phyloP scores from a whole-genome alignment of 306 rosid species.

The Cicer cuneatum region DNA sequence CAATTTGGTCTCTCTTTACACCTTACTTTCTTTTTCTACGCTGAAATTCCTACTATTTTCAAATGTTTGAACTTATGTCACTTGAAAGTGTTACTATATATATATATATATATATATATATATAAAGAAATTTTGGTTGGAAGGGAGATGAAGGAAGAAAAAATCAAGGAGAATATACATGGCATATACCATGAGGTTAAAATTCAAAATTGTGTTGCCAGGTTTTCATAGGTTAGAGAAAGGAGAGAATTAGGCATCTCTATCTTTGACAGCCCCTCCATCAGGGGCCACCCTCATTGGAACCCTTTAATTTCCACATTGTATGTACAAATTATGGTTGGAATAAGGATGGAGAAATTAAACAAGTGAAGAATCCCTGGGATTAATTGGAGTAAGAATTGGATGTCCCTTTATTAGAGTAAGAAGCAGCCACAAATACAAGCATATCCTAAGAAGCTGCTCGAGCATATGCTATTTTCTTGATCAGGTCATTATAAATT shows the following conservation, averaged over 20 bases:
- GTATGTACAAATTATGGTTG: conserved; percentile 22
- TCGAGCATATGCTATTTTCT: conserved; percentile 53
- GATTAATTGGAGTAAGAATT: conserved; percentile 21
- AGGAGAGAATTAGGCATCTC: conserved; percentile 47
- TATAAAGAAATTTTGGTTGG: neutral
- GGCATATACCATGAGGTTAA: conserved; percentile 51
- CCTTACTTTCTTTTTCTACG: no score
- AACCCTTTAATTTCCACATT: conserved; percentile 4
- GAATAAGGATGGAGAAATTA: conserved; percentile 9
- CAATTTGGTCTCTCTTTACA: no score
- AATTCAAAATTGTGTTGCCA: conserved; percentile 22
- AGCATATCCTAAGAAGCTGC: conserved; percentile 48
- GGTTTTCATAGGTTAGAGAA: conserved; percentile 6
- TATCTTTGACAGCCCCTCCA: conserved; percentile 13
- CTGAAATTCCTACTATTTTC: no score
- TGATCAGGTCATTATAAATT: conserved; percentile 36
- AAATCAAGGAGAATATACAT: conserved; percentile 50
- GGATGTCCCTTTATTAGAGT: conserved; percentile 28
- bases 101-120: no score
- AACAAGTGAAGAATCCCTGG: conserved; percentile 30
- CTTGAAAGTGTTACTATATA: no score
- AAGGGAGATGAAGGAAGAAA: neutral
- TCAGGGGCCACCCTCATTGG: neutral
- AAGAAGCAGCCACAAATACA: conserved; percentile 49
- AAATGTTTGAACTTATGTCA: no score